Evolutionary conservation across 1,139 yeast species (phyloP).

Genomic region (Protomyces inundatus): DNA sequence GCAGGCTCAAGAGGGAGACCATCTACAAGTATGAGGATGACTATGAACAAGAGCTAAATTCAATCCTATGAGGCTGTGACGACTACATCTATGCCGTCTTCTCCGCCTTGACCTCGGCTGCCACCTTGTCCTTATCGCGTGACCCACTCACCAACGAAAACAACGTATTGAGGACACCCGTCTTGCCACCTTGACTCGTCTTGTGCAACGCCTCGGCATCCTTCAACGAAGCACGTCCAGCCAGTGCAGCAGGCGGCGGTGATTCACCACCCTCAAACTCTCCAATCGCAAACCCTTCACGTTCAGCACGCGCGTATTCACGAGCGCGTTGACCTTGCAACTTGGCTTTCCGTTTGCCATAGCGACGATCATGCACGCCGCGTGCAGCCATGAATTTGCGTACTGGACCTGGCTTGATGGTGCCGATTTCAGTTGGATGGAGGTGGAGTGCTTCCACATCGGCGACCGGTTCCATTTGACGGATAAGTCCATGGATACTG

Average conservation of each 20-base stretch:
- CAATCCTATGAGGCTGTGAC: no score
- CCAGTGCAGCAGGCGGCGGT: conserved; percentile 22
- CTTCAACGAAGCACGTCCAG: conserved; percentile 17
- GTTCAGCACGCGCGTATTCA: conserved; percentile 22
- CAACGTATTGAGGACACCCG: conserved; percentile 14
- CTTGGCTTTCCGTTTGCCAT: conserved; percentile 12
- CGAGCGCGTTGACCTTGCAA: conserved; percentile 20
- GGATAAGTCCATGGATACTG: conserved; percentile 9
- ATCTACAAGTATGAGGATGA: background rate
- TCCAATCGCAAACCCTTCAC: conserved; percentile 23
- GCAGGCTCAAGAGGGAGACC: no score
- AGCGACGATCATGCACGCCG: conserved; percentile 12
- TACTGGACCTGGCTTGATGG: conserved; percentile 24
- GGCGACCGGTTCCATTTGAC: conserved; percentile 23
- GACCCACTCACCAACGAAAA: conserved; percentile 22
- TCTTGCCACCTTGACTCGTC: conserved; percentile 17
- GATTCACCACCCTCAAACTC: conserved; percentile 8
- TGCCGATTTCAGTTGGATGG: conserved; percentile 18
- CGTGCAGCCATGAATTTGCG: conserved; percentile 22
- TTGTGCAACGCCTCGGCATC: conserved; percentile 14
- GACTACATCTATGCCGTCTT: background rate
- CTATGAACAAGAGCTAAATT: no score
- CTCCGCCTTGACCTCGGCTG: background rate
- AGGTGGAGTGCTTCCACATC: conserved; percentile 9
- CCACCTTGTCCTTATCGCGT: conserved; percentile 10